These are phyloP conservation scores for Tuber umbilicatum DNA, from an alignment of 495 filamentous ascomycete species.

Conservation along the genomic window DNA sequence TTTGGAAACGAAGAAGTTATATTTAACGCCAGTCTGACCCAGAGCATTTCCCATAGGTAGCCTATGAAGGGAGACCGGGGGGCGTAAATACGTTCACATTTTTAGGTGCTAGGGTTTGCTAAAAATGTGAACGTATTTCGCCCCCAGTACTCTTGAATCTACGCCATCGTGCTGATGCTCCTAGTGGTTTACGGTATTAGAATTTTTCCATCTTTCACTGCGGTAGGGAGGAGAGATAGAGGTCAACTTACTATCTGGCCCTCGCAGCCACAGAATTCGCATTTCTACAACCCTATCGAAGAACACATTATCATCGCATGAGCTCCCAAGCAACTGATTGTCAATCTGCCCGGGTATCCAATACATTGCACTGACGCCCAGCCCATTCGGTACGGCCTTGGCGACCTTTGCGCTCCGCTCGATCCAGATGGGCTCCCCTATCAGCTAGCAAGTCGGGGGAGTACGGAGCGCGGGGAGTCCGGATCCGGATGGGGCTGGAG, in stretches of 20 bases:
- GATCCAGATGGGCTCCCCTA: conserved; percentile 55
- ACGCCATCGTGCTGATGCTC: conserved; percentile 25
- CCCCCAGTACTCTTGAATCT: conserved; percentile 6
- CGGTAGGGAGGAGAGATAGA: not conserved
- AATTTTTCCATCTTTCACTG: conserved; percentile 2
- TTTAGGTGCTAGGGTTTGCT: too few species aligned
- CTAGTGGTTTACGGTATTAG: not conserved
- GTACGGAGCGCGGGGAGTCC: conserved; percentile 54
- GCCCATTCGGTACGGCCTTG: conserved; percentile 46
- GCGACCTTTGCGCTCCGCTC: conserved; percentile 52
- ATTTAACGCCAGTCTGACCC: not conserved
- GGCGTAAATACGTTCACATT: too few species aligned
- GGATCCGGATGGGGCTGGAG: conserved; percentile 50
- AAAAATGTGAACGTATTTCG: too few species aligned
- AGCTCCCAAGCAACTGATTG: conserved; percentile 56
- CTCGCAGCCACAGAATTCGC: conserved; percentile 21
- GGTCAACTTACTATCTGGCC: conserved; percentile 22
- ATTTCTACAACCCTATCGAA: conserved; percentile 39
- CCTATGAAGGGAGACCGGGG: not conserved
- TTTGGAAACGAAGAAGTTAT: not conserved
- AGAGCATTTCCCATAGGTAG: not conserved
- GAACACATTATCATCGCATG: conserved; percentile 50
- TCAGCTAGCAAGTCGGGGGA: not conserved
- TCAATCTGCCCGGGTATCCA: conserved; percentile 67
- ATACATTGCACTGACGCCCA: conserved; percentile 57